A percentile compares a stretch with the other conserved stretches of the same genome.
Evolutionary conservation across 2,329 filamentous ascomycete genomes (phyloP).

Genomic region (Cadophora sp.): DNA sequence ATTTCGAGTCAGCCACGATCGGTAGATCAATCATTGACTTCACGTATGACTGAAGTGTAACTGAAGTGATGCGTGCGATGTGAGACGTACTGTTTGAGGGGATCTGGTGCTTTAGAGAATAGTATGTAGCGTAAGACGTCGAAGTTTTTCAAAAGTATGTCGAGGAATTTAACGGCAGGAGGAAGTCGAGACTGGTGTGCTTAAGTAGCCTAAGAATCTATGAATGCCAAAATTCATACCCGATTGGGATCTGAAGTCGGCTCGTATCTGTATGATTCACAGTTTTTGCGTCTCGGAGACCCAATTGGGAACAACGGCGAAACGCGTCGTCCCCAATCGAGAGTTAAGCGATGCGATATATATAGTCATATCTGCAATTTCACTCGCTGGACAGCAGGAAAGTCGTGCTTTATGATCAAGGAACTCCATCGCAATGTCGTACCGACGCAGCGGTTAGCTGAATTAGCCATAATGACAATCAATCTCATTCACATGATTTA

Average conservation of each 20-base stretch:
- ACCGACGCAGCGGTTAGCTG: neutral
- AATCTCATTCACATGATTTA: neutral
- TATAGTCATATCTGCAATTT: neutral
- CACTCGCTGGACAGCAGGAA: neutral
- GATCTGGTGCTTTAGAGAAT: neutral
- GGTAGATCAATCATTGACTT: neutral
- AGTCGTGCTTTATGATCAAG: neutral
- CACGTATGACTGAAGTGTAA: too few relatives aligned
- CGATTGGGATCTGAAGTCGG: neutral
- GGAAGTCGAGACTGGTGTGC: neutral
- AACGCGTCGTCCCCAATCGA: neutral
- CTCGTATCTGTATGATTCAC: neutral
- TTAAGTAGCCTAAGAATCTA: neutral
- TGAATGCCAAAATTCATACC: neutral
- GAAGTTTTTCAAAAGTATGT: constrained; percentile 14
- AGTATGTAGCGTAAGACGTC: neutral
- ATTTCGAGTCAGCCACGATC: neutral
- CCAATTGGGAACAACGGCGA: neutral
- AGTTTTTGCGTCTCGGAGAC: neutral
- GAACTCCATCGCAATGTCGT: neutral
- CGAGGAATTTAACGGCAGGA: neutral
- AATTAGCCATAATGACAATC: neutral
- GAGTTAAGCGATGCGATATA: neutral
- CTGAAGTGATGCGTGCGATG: too few relatives aligned
- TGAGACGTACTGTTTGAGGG: neutral